Percentiles rank a stretch among this genome's conserved stretches.
Evolutionary conservation across 441 rosid genomes (phyloP).

Genomic region (Viola pubescens): DNA sequence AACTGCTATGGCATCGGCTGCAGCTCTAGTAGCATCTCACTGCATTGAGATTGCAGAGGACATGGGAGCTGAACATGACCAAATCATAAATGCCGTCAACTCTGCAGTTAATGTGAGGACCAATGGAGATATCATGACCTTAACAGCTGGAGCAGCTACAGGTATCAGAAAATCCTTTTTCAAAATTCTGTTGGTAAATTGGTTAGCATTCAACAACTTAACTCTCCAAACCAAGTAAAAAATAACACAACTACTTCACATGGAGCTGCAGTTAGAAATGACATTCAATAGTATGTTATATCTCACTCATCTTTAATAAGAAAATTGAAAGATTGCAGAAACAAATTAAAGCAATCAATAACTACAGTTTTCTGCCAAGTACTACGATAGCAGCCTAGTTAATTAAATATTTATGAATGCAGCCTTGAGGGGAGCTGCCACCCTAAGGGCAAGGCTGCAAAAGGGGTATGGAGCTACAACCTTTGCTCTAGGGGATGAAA

Average conservation of each 20-base stretch:
- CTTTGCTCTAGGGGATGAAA: constrained; percentile 39
- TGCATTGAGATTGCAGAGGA: constrained; percentile 93
- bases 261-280: background rate
- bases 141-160: constrained; percentile 96
- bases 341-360: background rate
- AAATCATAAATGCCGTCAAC: constrained; percentile 55
- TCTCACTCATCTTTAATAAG: background rate
- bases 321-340: background rate
- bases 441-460: constrained; percentile 65
- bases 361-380: background rate
- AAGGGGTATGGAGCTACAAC: constrained; percentile 46
- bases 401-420: constrained; percentile 14
- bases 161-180: constrained; percentile 34
- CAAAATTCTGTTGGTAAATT: background rate
- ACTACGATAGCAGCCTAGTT: background rate
- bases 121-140: constrained; percentile 83
- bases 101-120: constrained; percentile 75
- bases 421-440: constrained; percentile 81
- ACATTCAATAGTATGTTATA: background rate
- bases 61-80: constrained; percentile 80
- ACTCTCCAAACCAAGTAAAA: background rate
- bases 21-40: constrained; percentile 81
- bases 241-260: background rate
- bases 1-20: constrained; percentile 73
- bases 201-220: background rate